Conservation (phyloP, 169 alveolate species). For the Plasmodium vinckei region DNA sequence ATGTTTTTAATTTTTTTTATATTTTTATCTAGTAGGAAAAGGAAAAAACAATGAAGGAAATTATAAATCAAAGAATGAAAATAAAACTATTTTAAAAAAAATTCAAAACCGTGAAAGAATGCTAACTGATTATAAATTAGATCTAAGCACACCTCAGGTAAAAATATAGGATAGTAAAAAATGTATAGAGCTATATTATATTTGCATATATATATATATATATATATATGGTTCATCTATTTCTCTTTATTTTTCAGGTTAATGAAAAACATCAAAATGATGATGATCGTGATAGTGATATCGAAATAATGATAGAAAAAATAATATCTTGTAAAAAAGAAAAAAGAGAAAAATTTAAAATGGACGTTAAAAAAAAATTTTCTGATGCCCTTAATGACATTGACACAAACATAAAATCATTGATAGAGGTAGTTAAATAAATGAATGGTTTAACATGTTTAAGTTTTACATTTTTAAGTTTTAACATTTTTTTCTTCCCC, state of each 20-base stretch:
- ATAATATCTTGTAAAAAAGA: constrained; percentile 63
- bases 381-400: constrained; percentile 53
- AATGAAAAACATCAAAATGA: not conserved
- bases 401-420: constrained; percentile 33
- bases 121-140: constrained; percentile 22
- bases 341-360: constrained; percentile 63
- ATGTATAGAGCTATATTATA: not conserved
- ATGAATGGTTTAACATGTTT: not conserved
- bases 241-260: constrained; percentile 12
- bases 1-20: too few species aligned
- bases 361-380: constrained; percentile 30
- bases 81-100: constrained; percentile 17
- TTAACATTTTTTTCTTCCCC: too few species aligned
- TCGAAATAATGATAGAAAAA: constrained; percentile 58
- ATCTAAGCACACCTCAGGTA: constrained; percentile 12
- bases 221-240: not conserved
- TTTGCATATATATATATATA: too few species aligned
- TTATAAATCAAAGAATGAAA: constrained; percentile 12
- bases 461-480: too few species aligned
- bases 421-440: constrained; percentile 48
- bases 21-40: constrained; percentile 4
- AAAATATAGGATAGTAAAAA: constrained; percentile 4
- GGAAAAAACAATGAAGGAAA: constrained; percentile 7
- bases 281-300: constrained; percentile 57
- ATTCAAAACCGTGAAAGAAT: not conserved